Percentiles rank a stretch among this genome's conserved stretches.
Conservation (phyloP, 495 filamentous ascomycete species). For the Staphylotrichum longicolle region DNA sequence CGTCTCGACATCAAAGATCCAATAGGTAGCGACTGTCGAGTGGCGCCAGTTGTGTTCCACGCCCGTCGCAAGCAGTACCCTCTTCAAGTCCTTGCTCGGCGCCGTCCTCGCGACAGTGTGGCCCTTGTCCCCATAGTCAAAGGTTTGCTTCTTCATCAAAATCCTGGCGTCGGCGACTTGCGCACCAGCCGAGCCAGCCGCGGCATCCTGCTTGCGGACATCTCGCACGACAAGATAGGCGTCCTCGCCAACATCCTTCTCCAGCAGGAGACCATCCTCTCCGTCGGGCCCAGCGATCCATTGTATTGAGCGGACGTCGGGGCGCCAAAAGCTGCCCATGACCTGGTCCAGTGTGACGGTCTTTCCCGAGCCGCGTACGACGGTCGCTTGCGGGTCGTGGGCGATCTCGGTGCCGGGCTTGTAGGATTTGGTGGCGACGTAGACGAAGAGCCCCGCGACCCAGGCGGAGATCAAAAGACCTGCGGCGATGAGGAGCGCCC, state of each 20-base stretch:
- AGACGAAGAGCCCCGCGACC: slow-evolving; percentile 73
- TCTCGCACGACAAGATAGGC: slow-evolving; percentile 87
- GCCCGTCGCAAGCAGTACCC: slow-evolving; percentile 75
- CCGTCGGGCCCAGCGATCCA: slow-evolving; percentile 87
- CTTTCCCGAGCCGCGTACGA: slow-evolving; percentile 65
- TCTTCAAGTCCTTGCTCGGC: slow-evolving; percentile 81
- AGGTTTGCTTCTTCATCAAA: slow-evolving; percentile 67
- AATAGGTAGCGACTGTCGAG: slow-evolving; percentile 80
- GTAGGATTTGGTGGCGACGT: slow-evolving; percentile 65
- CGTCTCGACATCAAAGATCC: slow-evolving; percentile 87
- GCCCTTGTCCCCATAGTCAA: slow-evolving; percentile 54
- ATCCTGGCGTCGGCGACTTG: slow-evolving; percentile 53
- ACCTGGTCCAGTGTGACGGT: slow-evolving; percentile 80
- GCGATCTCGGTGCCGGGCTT: slow-evolving; percentile 57
- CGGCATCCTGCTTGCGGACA: slow-evolving; percentile 54
- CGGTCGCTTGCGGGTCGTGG: slow-evolving; percentile 67
- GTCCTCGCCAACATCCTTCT: slow-evolving; percentile 55
- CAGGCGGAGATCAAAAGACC: slow-evolving; percentile 71
- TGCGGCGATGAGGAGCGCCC: slow-evolving; percentile 65
- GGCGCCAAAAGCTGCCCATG: slow-evolving; percentile 66
- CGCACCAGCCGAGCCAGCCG: slow-evolving; percentile 34
- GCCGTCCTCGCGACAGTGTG: slow-evolving; percentile 58
- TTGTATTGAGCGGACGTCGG: slow-evolving; percentile 66
- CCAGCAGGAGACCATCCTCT: slow-evolving; percentile 81
- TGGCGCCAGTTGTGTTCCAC: slow-evolving; percentile 78